These are phyloP conservation scores for Emmonsiellopsis sp. DNA, from an alignment of 2,329 filamentous ascomycete genomes.

Conservation along the genomic window DNA sequence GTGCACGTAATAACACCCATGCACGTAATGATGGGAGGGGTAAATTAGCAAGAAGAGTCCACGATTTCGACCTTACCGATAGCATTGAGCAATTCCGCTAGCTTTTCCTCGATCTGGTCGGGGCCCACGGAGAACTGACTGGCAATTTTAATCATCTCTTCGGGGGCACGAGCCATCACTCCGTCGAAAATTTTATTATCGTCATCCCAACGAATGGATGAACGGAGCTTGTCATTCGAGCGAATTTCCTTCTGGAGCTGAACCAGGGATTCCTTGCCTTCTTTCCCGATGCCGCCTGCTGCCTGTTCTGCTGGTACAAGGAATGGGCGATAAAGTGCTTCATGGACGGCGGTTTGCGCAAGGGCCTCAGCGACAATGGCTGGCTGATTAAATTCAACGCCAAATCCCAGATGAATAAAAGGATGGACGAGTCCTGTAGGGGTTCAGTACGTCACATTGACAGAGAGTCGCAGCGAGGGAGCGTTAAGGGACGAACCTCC, in stretches of 20 bases:
- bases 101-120: conserved; percentile 48
- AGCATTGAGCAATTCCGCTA: conserved; percentile 62
- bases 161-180: conserved; percentile 51
- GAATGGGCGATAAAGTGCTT: conserved; percentile 41
- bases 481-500: conserved; percentile 37
- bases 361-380: conserved; percentile 72
- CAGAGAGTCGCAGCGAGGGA: conserved; percentile 1
- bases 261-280: conserved; percentile 36
- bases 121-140: conserved; percentile 48
- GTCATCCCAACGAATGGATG: conserved; percentile 44
- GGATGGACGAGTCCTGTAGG: conserved; percentile 60
- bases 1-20: too few species aligned
- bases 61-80: conserved; percentile 30
- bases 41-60: too few species aligned
- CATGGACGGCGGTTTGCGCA: conserved; percentile 65
- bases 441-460: conserved; percentile 1
- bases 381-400: conserved; percentile 71
- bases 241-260: conserved; percentile 54
- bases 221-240: conserved; percentile 46
- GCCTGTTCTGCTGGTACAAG: conserved; percentile 35
- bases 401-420: conserved; percentile 76
- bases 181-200: conserved; percentile 60
- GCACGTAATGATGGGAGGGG: too few species aligned
- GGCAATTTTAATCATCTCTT: conserved; percentile 54
- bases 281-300: conserved; percentile 22